Conservation (phyloP, 208 protist species). For the Acanthamoeba polyphaga region DNA sequence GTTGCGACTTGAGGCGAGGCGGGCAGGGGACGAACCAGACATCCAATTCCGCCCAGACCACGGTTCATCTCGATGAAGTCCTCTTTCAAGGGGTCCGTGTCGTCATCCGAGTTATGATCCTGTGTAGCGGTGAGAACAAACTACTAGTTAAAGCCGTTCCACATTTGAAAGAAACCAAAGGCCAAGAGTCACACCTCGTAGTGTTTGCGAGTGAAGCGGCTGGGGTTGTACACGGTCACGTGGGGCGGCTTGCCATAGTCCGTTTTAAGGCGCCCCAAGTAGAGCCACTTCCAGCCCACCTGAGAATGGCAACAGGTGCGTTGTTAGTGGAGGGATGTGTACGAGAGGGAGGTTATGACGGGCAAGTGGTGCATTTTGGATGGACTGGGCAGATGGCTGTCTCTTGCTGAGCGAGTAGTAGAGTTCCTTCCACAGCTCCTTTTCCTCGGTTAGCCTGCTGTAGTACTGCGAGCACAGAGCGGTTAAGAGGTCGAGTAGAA, state of each 20-base stretch:
- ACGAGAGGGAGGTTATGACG: background rate
- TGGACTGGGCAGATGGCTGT: background rate
- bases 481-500: background rate
- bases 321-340: background rate
- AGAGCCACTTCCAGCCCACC: slow-evolving; percentile 52
- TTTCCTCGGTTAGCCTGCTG: slow-evolving; percentile 29
- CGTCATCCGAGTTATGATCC: background rate
- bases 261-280: background rate
- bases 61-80: slow-evolving; percentile 14
- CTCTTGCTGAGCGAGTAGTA: slow-evolving; percentile 31
- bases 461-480: background rate
- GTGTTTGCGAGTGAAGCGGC: background rate
- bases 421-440: slow-evolving; percentile 1
- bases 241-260: slow-evolving; percentile 12
- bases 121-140: background rate
- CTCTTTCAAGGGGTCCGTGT: background rate
- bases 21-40: slow-evolving; percentile 33
- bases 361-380: background rate
- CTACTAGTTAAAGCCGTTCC: background rate
- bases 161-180: background rate
- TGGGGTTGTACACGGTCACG: background rate
- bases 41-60: background rate
- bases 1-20: background rate
- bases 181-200: background rate
- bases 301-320: background rate